These are phyloP conservation scores for Exophiala oligosperma DNA, from an alignment of 2,329 filamentous ascomycete genomes.

Conservation along the genomic window DNA sequence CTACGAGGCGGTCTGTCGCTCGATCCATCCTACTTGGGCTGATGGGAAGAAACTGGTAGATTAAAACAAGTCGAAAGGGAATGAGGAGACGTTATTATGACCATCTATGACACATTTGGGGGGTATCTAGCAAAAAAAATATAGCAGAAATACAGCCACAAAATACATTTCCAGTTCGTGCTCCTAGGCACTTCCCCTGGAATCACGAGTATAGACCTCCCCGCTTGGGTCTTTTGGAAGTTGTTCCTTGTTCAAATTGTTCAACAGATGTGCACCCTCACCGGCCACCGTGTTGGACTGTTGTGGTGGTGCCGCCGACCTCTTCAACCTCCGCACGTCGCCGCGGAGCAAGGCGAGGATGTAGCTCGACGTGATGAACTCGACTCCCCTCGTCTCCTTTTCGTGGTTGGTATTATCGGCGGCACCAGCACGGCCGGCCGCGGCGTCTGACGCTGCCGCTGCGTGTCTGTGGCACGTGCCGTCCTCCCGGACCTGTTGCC, in stretches of 20 bases:
- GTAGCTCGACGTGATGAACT: slow-evolving; percentile 16
- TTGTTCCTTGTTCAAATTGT: neutral
- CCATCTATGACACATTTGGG: neutral
- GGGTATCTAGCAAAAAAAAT: neutral
- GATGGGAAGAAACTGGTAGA: slow-evolving; percentile 40
- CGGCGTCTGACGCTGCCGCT: neutral
- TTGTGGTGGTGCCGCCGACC: neutral
- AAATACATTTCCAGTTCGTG: neutral
- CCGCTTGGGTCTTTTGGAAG: neutral
- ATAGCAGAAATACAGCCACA: neutral
- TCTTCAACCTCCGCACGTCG: slow-evolving; percentile 16
- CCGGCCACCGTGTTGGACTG: neutral
- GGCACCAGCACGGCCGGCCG: neutral
- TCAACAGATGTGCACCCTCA: slow-evolving; percentile 1
- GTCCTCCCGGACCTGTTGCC: slow-evolving; percentile 2
- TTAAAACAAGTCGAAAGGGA: neutral
- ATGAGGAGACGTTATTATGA: neutral
- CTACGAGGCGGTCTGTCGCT: slow-evolving; percentile 74
- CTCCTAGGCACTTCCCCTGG: neutral
- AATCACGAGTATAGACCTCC: neutral
- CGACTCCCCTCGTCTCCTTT: slow-evolving; percentile 6
- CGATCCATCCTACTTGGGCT: slow-evolving; percentile 52
- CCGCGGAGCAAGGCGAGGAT: slow-evolving; percentile 18
- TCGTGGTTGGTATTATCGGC: neutral
- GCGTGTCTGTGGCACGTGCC: slow-evolving; percentile 18